phyloP scores from a whole-genome alignment of 2,329 filamentous ascomycete genomes.

The Xylariaceae sp. region DNA sequence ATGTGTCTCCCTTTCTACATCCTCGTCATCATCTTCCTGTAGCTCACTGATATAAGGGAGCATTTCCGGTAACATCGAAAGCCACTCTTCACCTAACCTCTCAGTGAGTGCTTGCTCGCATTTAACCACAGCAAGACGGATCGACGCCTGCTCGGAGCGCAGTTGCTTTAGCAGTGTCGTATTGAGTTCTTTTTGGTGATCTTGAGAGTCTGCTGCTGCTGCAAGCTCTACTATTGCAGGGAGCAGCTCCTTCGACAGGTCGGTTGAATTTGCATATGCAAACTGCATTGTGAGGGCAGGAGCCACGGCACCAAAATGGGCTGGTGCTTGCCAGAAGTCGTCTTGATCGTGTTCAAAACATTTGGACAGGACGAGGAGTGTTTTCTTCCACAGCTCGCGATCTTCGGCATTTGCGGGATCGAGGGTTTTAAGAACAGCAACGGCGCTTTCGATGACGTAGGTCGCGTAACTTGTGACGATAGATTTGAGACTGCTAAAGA shows the following conservation, averaged over 20 bases:
- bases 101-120: conserved; percentile 77
- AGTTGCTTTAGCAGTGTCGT: conserved; percentile 71
- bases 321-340: conserved; percentile 91
- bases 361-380: conserved; percentile 67
- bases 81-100: conserved; percentile 86
- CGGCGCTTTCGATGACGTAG: conserved; percentile 74
- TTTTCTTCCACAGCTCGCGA: conserved; percentile 61
- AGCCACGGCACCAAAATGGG: conserved; percentile 74
- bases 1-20: conserved; percentile 83
- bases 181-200: conserved; percentile 91
- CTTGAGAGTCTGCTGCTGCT: conserved; percentile 73
- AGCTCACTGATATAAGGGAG: conserved; percentile 92
- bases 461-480: conserved; percentile 90
- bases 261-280: conserved; percentile 40
- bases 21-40: conserved; percentile 94
- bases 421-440: conserved; percentile 53
- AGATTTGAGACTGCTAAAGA: conserved; percentile 85
- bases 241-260: conserved; percentile 54
- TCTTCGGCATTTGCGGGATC: conserved; percentile 47
- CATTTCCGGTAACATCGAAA: conserved; percentile 89
- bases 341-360: conserved; percentile 89
- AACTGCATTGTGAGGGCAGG: conserved; percentile 67
- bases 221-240: conserved; percentile 78
- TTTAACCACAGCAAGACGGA: conserved; percentile 77
- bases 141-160: conserved; percentile 64